These are phyloP conservation scores for Mrakia blollopis DNA, from an alignment of 768 basidiomycete genomes.

Conservation along the genomic window DNA sequence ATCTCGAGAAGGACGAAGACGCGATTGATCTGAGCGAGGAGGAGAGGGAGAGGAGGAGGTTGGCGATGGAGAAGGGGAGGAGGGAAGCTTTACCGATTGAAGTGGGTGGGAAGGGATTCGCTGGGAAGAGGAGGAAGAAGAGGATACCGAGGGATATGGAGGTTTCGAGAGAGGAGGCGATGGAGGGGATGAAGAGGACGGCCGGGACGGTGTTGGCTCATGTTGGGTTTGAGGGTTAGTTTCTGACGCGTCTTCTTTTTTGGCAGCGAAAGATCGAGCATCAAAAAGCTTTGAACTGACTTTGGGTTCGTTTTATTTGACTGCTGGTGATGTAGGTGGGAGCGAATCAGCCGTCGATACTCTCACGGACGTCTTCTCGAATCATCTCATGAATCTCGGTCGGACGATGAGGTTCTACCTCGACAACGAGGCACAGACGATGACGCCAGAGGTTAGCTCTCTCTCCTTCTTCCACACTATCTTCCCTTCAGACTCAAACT, in stretches of 20 bases:
- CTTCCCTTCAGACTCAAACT: neutral
- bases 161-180: conserved; percentile 15
- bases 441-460: conserved; percentile 73
- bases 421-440: conserved; percentile 71
- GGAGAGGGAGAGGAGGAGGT: conserved; percentile 15
- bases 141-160: conserved; percentile 3
- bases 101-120: neutral
- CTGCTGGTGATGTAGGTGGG: conserved; percentile 54
- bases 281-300: neutral
- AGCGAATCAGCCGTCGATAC: conserved; percentile 73
- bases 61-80: conserved; percentile 1
- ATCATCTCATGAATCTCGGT: conserved; percentile 81
- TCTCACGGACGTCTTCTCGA: conserved; percentile 66
- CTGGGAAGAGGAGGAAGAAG: neutral
- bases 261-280: neutral
- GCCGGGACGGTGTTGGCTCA: conserved; percentile 63
- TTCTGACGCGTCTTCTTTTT: neutral
- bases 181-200: conserved; percentile 36
- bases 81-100: conserved; percentile 9
- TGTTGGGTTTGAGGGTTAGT: conserved; percentile 81
- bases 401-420: conserved; percentile 72
- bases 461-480: neutral
- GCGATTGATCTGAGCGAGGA: neutral
- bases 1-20: neutral
- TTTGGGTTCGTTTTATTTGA: neutral